Conservation (phyloP, 768 basidiomycete species). For the Phaffia australis region DNA sequence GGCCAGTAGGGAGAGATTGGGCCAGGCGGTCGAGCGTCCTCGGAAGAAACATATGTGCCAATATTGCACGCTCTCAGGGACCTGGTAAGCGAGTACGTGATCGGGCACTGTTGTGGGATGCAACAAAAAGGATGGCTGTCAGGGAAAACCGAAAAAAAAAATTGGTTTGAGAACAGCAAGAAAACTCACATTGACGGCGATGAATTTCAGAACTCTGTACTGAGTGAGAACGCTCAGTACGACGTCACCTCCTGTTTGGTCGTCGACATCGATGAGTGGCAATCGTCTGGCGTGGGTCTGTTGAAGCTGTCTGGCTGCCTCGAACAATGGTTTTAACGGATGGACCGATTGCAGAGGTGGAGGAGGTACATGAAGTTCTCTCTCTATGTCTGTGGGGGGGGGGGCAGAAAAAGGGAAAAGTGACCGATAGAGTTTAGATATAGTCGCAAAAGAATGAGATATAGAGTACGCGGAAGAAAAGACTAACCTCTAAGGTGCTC, state of each 20-base stretch:
- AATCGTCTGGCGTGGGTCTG: conserved; percentile 90
- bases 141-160: no score
- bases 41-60: conserved; percentile 70
- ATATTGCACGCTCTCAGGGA: conserved; percentile 64
- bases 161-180: no score
- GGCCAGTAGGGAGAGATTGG: conserved; percentile 52
- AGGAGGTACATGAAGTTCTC: conserved; percentile 75
- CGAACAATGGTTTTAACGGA: conserved; percentile 74
- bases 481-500: conserved; percentile 73
- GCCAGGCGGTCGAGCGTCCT: conserved; percentile 29
- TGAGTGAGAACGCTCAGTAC: conserved; percentile 94
- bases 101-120: conserved; percentile 15
- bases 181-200: conserved; percentile 76
- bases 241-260: conserved; percentile 87
- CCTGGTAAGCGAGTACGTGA: conserved; percentile 47
- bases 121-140: background rate
- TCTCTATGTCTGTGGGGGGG: conserved; percentile 67
- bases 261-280: conserved; percentile 83
- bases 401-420: background rate
- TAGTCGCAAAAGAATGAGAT: background rate
- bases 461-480: background rate
- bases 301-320: conserved; percentile 79
- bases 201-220: conserved; percentile 95
- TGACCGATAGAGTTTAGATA: background rate
- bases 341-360: conserved; percentile 84